phyloP scores from a whole-genome alignment of 2,329 filamentous ascomycete species.

The Paecilomyces formosus region DNA sequence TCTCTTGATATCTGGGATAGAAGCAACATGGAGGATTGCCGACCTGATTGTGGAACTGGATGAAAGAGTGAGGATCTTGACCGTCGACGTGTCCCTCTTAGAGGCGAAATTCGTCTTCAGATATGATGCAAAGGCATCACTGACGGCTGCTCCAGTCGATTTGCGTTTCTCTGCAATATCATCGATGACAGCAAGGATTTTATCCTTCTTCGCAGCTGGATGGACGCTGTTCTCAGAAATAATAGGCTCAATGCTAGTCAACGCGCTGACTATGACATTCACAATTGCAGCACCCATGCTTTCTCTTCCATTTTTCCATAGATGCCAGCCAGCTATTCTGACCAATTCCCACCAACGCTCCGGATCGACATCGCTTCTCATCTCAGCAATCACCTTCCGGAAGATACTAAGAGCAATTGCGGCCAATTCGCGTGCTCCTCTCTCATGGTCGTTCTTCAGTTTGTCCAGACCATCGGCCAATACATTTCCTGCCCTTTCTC shows the following conservation, averaged over 20 bases:
- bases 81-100: conserved; percentile 4
- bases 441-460: conserved; percentile 51
- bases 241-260: conserved; percentile 20
- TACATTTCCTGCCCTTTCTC: conserved; percentile 36
- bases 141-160: conserved; percentile 15
- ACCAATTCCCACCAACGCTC: conserved; percentile 48
- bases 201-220: conserved; percentile 11
- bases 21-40: conserved; percentile 40
- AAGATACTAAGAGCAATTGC: conserved; percentile 46
- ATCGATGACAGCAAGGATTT: conserved; percentile 17
- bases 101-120: conserved; percentile 12
- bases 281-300: conserved; percentile 59
- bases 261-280: conserved; percentile 17
- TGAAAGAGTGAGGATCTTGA: conserved; percentile 54
- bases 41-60: conserved; percentile 54
- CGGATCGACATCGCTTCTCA: conserved; percentile 11
- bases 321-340: conserved; percentile 54
- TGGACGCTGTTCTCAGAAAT: conserved; percentile 8
- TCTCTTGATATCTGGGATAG: conserved; percentile 19
- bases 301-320: conserved; percentile 59
- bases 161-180: conserved; percentile 15
- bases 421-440: conserved; percentile 54
- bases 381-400: conserved; percentile 33
- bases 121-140: conserved; percentile 17
- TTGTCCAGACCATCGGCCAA: conserved; percentile 42